A percentile compares a stretch with the other conserved stretches of the same genome.
Evolutionary conservation across 352 stramenopile genomes (phyloP).

Genomic region (Globisporangium nunn): DNA sequence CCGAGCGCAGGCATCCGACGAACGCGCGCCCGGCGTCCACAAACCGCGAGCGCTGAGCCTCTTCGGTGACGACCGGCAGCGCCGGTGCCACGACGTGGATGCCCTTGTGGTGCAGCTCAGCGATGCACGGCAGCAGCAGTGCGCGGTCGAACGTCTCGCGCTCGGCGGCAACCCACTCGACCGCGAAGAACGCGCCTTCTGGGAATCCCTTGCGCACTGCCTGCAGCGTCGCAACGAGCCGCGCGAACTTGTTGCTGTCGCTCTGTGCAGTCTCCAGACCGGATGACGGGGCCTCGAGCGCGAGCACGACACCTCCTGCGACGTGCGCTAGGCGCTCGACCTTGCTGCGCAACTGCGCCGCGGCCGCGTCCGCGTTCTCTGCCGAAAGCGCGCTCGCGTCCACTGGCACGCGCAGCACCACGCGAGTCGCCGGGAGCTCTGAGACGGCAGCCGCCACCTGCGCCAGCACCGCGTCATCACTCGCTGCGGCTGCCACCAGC

Average conservation of each 20-base stretch:
- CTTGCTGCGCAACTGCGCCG: slow-evolving; percentile 21
- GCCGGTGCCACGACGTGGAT: slow-evolving; percentile 45
- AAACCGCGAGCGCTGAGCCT: slow-evolving; percentile 14
- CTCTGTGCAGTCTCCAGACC: slow-evolving; percentile 15
- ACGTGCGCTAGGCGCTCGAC: slow-evolving; percentile 25
- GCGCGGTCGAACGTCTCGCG: slow-evolving; percentile 16
- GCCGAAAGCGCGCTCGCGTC: slow-evolving; percentile 19
- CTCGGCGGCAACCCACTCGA: slow-evolving; percentile 29
- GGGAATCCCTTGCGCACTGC: slow-evolving; percentile 32
- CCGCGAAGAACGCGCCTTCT: slow-evolving; percentile 43
- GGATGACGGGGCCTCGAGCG: slow-evolving; percentile 19
- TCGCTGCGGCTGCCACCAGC: slow-evolving; percentile 39
- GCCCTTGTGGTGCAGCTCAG: slow-evolving; percentile 48
- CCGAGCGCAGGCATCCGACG: slow-evolving; percentile 78
- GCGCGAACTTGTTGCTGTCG: slow-evolving; percentile 9
- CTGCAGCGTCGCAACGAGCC: slow-evolving; percentile 24
- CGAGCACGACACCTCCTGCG: slow-evolving; percentile 40
- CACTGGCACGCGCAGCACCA: slow-evolving; percentile 55
- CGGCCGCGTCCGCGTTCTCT: not conserved
- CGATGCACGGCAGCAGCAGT: slow-evolving; percentile 34
- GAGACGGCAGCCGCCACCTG: slow-evolving; percentile 47
- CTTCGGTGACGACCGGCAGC: slow-evolving; percentile 18
- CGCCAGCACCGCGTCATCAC: slow-evolving; percentile 40
- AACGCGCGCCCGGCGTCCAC: slow-evolving; percentile 46
- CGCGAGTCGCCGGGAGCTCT: slow-evolving; percentile 50